phyloP scores from a whole-genome alignment of 2,329 filamentous ascomycete species.

The Lasiodiplodia sp. region DNA sequence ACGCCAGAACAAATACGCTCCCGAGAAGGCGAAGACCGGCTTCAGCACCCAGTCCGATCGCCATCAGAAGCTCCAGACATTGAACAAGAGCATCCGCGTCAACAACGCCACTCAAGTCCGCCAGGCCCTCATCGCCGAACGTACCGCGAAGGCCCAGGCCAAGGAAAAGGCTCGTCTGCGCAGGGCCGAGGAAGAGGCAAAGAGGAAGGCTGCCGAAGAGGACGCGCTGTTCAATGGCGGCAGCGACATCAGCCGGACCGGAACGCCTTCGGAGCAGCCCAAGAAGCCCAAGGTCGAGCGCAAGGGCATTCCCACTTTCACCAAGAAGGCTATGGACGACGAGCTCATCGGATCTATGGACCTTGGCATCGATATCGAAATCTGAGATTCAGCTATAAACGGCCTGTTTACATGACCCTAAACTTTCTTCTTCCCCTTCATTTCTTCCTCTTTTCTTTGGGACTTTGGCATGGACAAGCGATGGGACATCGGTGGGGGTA shows the following conservation, averaged over 20 bases:
- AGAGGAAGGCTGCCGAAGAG: conserved; percentile 44
- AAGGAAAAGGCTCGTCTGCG: conserved; percentile 45
- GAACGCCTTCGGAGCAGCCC: conserved; percentile 57
- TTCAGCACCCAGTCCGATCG: conserved; percentile 59
- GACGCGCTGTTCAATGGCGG: conserved; percentile 58
- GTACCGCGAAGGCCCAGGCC: conserved; percentile 44
- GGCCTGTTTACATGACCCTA: neutral
- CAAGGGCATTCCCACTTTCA: conserved; percentile 70
- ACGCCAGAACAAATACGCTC: conserved; percentile 63
- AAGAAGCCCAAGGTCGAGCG: conserved; percentile 59
- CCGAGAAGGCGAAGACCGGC: conserved; percentile 69
- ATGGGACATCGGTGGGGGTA: neutral
- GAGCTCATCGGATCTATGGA: conserved; percentile 91
- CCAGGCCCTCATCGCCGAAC: conserved; percentile 84
- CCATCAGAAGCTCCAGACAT: conserved; percentile 80
- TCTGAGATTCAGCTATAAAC: conserved; percentile 55
- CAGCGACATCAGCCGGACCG: conserved; percentile 54
- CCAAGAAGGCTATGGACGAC: conserved; percentile 82
- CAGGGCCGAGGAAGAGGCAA: conserved; percentile 63
- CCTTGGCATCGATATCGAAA: conserved; percentile 89
- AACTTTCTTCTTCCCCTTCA: neutral
- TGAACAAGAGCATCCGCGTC: conserved; percentile 85
- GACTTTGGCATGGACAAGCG: conserved; percentile 15
- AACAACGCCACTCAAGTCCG: conserved; percentile 90
- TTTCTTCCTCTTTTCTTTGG: neutral